These are phyloP conservation scores for Camellia oleifera DNA, from an alignment of 179 eudicot species.

Conservation along the genomic window DNA sequence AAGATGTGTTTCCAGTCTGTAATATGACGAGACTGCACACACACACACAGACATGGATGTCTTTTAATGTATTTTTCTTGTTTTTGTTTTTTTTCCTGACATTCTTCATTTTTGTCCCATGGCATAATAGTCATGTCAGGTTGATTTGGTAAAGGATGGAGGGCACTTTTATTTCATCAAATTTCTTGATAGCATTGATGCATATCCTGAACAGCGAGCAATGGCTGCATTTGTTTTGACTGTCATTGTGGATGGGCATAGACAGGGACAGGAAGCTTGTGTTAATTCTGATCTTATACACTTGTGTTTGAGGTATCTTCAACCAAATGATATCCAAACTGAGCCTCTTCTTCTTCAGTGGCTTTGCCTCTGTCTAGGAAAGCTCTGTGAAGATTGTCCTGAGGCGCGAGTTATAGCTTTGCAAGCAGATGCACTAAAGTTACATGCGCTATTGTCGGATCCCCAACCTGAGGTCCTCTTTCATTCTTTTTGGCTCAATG, in stretches of 20 bases:
- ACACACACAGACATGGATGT: background rate
- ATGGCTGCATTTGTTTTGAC: slow-evolving; percentile 99
- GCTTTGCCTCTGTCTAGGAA: background rate
- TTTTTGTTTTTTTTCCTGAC: too few relatives aligned
- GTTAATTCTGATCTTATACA: background rate
- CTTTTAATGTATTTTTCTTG: background rate
- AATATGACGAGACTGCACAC: background rate
- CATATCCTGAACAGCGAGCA: slow-evolving; percentile 92
- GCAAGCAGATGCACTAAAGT: background rate
- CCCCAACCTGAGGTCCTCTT: background rate
- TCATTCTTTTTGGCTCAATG: background rate
- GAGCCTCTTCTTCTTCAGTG: background rate
- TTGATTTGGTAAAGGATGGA: background rate
- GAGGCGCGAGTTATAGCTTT: background rate
- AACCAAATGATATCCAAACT: background rate
- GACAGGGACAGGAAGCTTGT: background rate
- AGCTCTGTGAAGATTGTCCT: background rate
- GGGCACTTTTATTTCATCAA: background rate
- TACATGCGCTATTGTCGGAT: background rate
- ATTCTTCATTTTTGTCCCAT: background rate
- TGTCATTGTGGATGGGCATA: slow-evolving; percentile 75
- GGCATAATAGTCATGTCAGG: background rate
- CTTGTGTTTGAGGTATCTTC: background rate
- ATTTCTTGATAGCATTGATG: slow-evolving; percentile 89
- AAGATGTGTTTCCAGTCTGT: background rate